phyloP scores from a whole-genome alignment of 371 early-diverging fungal species.

The Circinella umbellata region DNA sequence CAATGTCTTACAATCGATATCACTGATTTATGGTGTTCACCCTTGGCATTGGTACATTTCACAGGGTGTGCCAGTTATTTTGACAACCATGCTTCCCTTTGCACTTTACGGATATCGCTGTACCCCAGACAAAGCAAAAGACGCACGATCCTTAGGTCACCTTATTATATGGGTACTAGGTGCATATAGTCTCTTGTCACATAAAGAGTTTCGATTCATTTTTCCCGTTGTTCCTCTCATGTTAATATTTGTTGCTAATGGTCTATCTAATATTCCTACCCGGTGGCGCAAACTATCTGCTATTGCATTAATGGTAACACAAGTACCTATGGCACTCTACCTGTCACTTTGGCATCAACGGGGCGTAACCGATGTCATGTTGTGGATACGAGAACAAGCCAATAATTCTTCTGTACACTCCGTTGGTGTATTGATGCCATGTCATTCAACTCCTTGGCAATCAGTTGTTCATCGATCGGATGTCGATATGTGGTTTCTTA shows the following conservation, averaged over 20 bases:
- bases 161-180: conserved; percentile 53
- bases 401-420: conserved; percentile 14
- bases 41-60: conserved; percentile 91
- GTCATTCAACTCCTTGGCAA: conserved; percentile 94
- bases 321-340: conserved; percentile 73
- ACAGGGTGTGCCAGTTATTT: conserved; percentile 80
- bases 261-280: conserved; percentile 35
- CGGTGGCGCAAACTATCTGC: conserved; percentile 14
- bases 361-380: conserved; percentile 89
- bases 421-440: conserved; percentile 83
- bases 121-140: conserved; percentile 14
- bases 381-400: conserved; percentile 64
- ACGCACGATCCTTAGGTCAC: conserved; percentile 5
- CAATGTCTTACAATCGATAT: conserved; percentile 80
- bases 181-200: conserved; percentile 78
- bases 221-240: conserved; percentile 83
- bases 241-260: conserved; percentile 66
- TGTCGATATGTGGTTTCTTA: conserved; percentile 76
- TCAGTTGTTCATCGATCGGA: conserved; percentile 67
- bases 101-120: conserved; percentile 27
- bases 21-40: conserved; percentile 88
- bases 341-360: conserved; percentile 82
- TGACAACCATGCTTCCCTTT: conserved; percentile 76
- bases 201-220: conserved; percentile 95
- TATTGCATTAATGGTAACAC: conserved; percentile 56